These are phyloP conservation scores for Pyrenula aspistea DNA, from an alignment of 495 filamentous ascomycete genomes.

Conservation along the genomic window DNA sequence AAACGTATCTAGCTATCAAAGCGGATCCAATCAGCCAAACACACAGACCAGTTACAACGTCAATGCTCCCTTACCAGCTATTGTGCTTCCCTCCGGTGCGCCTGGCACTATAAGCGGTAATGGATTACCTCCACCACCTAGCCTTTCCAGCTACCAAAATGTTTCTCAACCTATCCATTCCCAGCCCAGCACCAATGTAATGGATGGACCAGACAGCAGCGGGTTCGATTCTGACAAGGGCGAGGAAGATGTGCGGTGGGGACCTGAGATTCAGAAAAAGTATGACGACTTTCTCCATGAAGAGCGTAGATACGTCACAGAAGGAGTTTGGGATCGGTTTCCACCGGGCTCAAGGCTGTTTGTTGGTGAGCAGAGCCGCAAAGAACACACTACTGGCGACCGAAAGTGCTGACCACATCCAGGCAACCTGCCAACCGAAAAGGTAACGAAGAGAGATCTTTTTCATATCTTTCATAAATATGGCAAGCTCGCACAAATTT, in stretches of 20 bases:
- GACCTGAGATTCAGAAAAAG: constrained; percentile 51
- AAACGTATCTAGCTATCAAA: constrained; percentile 23
- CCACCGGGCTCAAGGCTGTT: constrained; percentile 77
- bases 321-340: constrained; percentile 91
- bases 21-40: constrained; percentile 3
- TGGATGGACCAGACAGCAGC: constrained; percentile 11
- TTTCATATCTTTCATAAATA: constrained; percentile 81
- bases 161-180: background rate
- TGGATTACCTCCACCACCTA: constrained; percentile 47
- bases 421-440: constrained; percentile 91
- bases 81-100: constrained; percentile 30
- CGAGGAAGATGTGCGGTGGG: constrained; percentile 39
- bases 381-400: background rate
- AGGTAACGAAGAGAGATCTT: constrained; percentile 85
- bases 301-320: constrained; percentile 68
- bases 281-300: constrained; percentile 77
- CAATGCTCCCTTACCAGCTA: constrained; percentile 25
- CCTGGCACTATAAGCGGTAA: constrained; percentile 43
- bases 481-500: constrained; percentile 85
- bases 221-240: constrained; percentile 8
- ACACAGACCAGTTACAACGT: constrained; percentile 30
- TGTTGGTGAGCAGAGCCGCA: constrained; percentile 75
- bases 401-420: constrained; percentile 5
- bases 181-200: constrained; percentile 15
- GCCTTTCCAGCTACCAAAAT: constrained; percentile 39